phyloP scores from a whole-genome alignment of 495 filamentous ascomycete genomes.

The Hypoxylon lienhwacheense region DNA sequence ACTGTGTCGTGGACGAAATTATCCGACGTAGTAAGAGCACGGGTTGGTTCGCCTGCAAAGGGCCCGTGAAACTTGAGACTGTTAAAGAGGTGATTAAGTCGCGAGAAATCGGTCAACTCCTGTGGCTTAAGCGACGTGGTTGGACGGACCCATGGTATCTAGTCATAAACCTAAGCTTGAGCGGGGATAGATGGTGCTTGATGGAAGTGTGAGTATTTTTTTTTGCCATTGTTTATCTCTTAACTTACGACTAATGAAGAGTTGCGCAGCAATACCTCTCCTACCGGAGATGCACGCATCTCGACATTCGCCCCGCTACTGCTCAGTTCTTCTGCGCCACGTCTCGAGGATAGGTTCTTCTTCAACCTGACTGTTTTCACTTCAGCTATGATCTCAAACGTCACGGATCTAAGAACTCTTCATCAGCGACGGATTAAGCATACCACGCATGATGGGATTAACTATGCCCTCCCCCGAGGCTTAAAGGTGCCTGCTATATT shows the following conservation, averaged over 20 bases:
- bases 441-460: constrained; percentile 26
- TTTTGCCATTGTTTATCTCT: constrained; percentile 3
- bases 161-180: constrained; percentile 67
- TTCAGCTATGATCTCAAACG: constrained; percentile 47
- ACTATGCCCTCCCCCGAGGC: constrained; percentile 35
- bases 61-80: constrained; percentile 59
- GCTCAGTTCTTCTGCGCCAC: constrained; percentile 39
- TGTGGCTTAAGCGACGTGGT: constrained; percentile 63
- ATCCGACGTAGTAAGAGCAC: constrained; percentile 59
- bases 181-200: constrained; percentile 77
- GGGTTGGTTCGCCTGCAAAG: constrained; percentile 61
- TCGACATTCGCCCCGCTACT: constrained; percentile 42
- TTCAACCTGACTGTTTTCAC: constrained; percentile 44
- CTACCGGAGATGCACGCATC: constrained; percentile 34
- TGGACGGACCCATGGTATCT: constrained; percentile 71
- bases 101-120: constrained; percentile 57
- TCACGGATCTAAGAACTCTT: constrained; percentile 49
- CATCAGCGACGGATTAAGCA: constrained; percentile 42
- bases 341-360: constrained; percentile 45
- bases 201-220: constrained; percentile 58
- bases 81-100: constrained; percentile 62
- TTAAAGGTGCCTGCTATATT: constrained; percentile 50
- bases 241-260: constrained; percentile 7
- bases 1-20: constrained; percentile 63
- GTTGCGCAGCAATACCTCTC: constrained; percentile 18